Conservation (phyloP, 352 stramenopile genomes). For the Plasmopara viticola region DNA sequence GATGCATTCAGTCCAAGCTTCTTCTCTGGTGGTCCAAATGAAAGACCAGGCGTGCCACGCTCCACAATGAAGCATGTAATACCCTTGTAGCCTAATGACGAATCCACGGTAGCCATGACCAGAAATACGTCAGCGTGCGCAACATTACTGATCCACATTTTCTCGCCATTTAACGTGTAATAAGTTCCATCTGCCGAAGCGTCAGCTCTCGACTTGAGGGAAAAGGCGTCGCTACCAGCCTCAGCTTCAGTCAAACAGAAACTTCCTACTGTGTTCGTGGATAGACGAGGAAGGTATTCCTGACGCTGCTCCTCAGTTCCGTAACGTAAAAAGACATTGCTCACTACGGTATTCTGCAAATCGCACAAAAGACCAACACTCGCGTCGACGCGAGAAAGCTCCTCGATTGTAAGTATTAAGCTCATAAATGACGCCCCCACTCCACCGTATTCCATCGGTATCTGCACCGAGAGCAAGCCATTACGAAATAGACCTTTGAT, state of each 20-base stretch:
- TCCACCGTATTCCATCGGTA: constrained; percentile 89
- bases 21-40: constrained; percentile 86
- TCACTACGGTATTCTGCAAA: constrained; percentile 91
- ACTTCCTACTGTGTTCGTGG: constrained; percentile 70
- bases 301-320: constrained; percentile 70
- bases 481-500: constrained; percentile 89
- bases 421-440: constrained; percentile 92
- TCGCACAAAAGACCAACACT: constrained; percentile 93
- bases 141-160: constrained; percentile 95
- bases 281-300: constrained; percentile 73
- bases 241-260: constrained; percentile 93
- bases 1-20: constrained; percentile 93
- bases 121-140: constrained; percentile 90
- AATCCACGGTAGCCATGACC: constrained; percentile 90
- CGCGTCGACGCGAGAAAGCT: constrained; percentile 92
- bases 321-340: constrained; percentile 89
- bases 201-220: constrained; percentile 88
- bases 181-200: constrained; percentile 82
- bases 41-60: constrained; percentile 76
- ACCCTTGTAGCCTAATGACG: constrained; percentile 87
- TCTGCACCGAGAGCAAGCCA: constrained; percentile 92
- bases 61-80: constrained; percentile 96
- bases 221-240: constrained; percentile 94
- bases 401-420: constrained; percentile 92
- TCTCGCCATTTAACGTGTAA: constrained; percentile 90